phyloP scores from a whole-genome alignment of 768 basidiomycete genomes.

The Aureoboletus auriporus region DNA sequence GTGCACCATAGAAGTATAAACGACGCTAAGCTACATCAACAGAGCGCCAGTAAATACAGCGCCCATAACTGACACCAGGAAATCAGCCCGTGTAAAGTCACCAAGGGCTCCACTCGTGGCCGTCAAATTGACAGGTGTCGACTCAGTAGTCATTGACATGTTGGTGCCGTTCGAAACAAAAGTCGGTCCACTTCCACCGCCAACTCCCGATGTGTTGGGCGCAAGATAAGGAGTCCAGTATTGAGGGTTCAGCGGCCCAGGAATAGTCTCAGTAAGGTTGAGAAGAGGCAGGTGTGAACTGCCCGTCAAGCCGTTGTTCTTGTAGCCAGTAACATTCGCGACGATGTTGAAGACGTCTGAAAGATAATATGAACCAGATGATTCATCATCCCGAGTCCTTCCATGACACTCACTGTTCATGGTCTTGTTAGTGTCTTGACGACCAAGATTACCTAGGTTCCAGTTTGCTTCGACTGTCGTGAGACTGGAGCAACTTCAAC shows the following conservation, averaged over 20 bases:
- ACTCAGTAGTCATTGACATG: constrained; percentile 28
- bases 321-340: constrained; percentile 42
- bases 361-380: background rate
- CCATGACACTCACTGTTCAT: constrained; percentile 7
- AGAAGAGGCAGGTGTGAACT: constrained; percentile 30
- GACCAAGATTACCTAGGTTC: constrained; percentile 53
- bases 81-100: background rate
- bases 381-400: background rate
- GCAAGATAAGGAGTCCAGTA: constrained; percentile 40
- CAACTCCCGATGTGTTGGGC: constrained; percentile 31
- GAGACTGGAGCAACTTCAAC: constrained; percentile 25
- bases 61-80: constrained; percentile 7
- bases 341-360: constrained; percentile 52
- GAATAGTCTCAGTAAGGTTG: constrained; percentile 35
- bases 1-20: background rate
- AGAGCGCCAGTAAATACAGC: constrained; percentile 10
- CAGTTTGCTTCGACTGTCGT: constrained; percentile 58
- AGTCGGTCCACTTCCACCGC: constrained; percentile 40
- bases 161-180: constrained; percentile 32
- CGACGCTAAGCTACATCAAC: constrained; percentile 15
- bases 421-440: constrained; percentile 48
- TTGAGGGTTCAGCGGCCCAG: constrained; percentile 39
- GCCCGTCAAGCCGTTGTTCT: constrained; percentile 32
- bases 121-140: constrained; percentile 39
- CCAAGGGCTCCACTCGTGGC: constrained; percentile 10